Base-by-base conservation (phyloP, 805 yeast genomes). In the Komagataella phaffii region DNA sequence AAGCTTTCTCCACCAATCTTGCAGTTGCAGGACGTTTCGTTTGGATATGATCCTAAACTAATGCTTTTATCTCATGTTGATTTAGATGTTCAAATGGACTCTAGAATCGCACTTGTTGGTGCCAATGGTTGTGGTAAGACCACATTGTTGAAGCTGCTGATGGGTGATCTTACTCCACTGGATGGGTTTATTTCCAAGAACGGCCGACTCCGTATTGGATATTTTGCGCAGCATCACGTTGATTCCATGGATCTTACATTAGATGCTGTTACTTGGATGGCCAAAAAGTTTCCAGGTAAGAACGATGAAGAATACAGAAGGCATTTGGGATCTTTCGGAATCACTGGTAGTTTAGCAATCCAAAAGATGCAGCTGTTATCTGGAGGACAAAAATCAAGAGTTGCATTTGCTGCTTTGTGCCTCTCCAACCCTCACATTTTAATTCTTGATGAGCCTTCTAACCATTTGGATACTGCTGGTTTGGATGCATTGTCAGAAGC, bases 61-160 rank as follows among this genome's bases (percentile, higher is more conserved):
- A 69, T 88, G 30, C 67, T 90, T 53, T 69, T 91, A 56, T 74
- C 76, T 30, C 73, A 88, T 58, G 97, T 90, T 46, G 96, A 90
- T 58, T 67, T 93, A 55, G 95, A 88, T 58, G 88, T 93, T 51
- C 96, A 88, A 67, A 75, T 91, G 87, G 87, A 90, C 61, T 89
- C 97, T 1, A 79, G 99, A 66, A 86, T 93, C 60, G 99, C 98
- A 0, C 74, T 93, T 54, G 96, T 93, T 54, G 99, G 99, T 77
- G 98, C 97, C 54, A 93, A 93, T 65, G 99, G 99, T 72, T 88
- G 96, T 64, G 99, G 99, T 85, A 93, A 93, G 67, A 90, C 99
- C 8, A 93, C 99, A 2, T 72, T 93, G 55, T 76, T 93, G 63
- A 91, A 91, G 65, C 72, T 93, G 46, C 72, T 93, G 59, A 82